Evolutionary conservation across 805 yeast genomes (phyloP), one percentile per base, ranked within the genome.

Genomic region (Suhomyces canberraensis): DNA sequence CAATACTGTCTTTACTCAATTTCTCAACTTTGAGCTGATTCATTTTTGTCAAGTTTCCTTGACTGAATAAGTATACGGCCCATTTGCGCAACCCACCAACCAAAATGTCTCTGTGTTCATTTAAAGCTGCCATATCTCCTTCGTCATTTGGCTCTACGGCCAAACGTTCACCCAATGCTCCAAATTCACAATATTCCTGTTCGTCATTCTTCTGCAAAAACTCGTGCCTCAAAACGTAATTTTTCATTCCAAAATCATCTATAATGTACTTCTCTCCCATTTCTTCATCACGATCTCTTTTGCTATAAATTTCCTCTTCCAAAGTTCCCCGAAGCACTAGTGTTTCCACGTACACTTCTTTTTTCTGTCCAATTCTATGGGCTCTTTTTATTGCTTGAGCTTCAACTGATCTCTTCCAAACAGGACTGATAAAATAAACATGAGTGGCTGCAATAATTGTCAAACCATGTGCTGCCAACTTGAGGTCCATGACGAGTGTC

Each of bases 301-400:
- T 54, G 28, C 60, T 70, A 54, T 78, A 80, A 68, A 82, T 79
- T 46, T 79, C 83, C 53, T 81, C 84, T 46, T 82, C 89, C 31
- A 82, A 63, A 0, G 88, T 82, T 4, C 75, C 79, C 35, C 70
- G 61, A 47, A 82, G 52, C 3, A 82, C 74, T 39, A 82, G 57
- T 0, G 88, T 82, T 49, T 82, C 88, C n/a, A 82, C 89, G 51
- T 56, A 60, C 0, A 82, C 88, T 15, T 76, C 76, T n/a, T 67
- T 60, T 0, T 66, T 62, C 45, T 82, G 89, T 0, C 90, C 89
- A 52, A 82, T 82, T 56, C 89, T 71, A 57, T 82, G 90, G 0
- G 88, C 83, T 61, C 90, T 73, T 45, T 83, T 81, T 32, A 82
- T 79, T 1, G 88, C 88, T 48, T 82, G 89, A 0, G 88, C 88